These are phyloP conservation scores for Canna indica DNA, from an alignment of 176 grass and related monocot genomes.

Conservation along the genomic window DNA sequence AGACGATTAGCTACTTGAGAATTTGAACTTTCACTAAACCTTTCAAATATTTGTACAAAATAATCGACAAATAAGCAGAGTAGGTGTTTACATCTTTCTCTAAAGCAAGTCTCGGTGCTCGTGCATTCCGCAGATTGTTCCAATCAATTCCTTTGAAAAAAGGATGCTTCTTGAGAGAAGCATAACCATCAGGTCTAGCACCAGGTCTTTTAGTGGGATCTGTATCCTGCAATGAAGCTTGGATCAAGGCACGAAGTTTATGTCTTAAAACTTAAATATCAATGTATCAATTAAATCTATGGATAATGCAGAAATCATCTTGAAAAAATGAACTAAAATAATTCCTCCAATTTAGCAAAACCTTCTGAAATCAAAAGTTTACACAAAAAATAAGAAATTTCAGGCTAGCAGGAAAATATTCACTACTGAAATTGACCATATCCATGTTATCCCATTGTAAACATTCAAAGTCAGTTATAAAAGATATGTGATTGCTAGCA, in stretches of 20 bases:
- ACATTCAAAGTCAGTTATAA: not conserved
- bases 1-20: not conserved
- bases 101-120: constrained; percentile 42
- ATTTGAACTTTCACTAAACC: not conserved
- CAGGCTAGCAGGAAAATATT: not conserved
- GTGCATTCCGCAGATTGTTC: constrained; percentile 53
- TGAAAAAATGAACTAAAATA: not conserved
- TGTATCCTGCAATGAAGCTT: constrained; percentile 49
- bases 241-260: not conserved
- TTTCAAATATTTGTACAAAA: not conserved
- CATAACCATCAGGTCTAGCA: constrained; percentile 64
- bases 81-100: constrained; percentile 45
- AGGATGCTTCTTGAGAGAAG: constrained; percentile 71
- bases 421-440: not conserved
- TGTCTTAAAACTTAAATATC: not conserved
- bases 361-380: not conserved
- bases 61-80: constrained; percentile 13
- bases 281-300: not conserved
- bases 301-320: not conserved
- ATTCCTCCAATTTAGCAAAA: not conserved
- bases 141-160: constrained; percentile 95
- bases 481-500: not conserved
- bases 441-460: not conserved
- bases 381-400: not conserved
- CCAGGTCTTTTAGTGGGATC: constrained; percentile 78